A percentile compares a stretch with the other conserved stretches of the same genome.
These are phyloP conservation scores for Cenchrus fungigraminus DNA, from an alignment of 176 grass and related monocot species.

Conservation along the genomic window DNA sequence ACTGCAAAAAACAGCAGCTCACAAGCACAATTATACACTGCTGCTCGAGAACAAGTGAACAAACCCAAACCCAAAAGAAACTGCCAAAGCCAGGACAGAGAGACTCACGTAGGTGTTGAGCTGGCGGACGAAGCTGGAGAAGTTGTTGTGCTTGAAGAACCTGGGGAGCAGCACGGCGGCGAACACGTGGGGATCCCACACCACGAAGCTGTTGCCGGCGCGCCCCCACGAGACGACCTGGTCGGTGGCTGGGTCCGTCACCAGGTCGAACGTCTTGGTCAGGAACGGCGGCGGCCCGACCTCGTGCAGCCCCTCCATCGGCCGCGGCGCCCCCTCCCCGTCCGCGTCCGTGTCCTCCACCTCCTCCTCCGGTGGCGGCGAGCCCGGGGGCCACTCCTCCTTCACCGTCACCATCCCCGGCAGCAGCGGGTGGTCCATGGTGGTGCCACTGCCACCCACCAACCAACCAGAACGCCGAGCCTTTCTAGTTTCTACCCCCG, in stretches of 20 bases:
- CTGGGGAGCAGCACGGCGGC: constrained; percentile 66
- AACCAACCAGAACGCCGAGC: neutral
- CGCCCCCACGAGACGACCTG: constrained; percentile 67
- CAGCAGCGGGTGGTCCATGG: constrained; percentile 28
- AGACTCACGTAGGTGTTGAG: constrained; percentile 77
- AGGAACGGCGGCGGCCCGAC: constrained; percentile 74
- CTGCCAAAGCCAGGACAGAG: neutral
- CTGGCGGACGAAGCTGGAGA: constrained; percentile 94
- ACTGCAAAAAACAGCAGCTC: neutral
- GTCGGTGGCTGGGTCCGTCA: constrained; percentile 68
- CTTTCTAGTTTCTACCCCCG: neutral
- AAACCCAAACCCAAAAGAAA: neutral
- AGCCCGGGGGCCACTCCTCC: constrained; percentile 52
- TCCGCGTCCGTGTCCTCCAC: neutral
- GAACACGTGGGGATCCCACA: constrained; percentile 81
- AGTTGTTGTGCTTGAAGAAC: constrained; percentile 95
- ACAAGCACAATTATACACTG: neutral
- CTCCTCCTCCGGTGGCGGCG: constrained; percentile 9
- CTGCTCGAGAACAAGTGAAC: neutral
- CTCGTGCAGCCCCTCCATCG: constrained; percentile 69
- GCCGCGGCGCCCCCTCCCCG: constrained; percentile 39
- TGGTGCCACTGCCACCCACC: neutral
- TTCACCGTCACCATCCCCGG: constrained; percentile 57
- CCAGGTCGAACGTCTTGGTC: constrained; percentile 85
- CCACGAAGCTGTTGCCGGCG: constrained; percentile 69